Conservation (phyloP, 768 basidiomycete genomes). For the Coprinellus micaceus region DNA sequence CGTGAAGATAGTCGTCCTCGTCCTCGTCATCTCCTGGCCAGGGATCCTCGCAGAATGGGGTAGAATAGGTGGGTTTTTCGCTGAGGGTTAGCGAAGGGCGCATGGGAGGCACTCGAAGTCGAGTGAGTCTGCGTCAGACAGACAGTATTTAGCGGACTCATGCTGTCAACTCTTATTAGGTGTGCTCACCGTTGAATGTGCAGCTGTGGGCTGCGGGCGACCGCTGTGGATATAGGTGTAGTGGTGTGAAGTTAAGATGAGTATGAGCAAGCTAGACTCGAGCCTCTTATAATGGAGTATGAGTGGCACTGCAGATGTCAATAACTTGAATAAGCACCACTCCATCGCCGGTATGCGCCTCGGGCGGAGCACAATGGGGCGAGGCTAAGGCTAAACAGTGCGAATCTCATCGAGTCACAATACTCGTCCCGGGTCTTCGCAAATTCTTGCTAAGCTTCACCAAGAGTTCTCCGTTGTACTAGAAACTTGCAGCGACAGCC, state of each 20-base stretch:
- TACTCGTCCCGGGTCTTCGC: too few species aligned
- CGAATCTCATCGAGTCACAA: neutral
- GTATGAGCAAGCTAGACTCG: neutral
- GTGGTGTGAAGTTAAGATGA: neutral
- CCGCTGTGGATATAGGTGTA: neutral
- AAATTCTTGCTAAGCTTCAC: too few species aligned
- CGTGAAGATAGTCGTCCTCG: neutral
- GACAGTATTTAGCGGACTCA: neutral
- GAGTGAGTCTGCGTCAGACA: neutral
- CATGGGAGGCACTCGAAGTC: neutral
- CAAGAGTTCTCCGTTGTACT: too few species aligned
- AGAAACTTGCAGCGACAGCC: too few species aligned
- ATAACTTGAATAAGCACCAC: neutral
- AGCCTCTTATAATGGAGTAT: neutral
- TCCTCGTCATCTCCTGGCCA: slow-evolving; percentile 1
- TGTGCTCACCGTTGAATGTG: neutral
- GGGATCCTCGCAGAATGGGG: slow-evolving; percentile 6
- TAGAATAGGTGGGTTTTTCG: neutral
- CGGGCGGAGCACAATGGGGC: neutral
- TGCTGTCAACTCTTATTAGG: neutral
- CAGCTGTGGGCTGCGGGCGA: neutral
- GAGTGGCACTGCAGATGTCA: neutral
- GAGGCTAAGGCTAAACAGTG: neutral
- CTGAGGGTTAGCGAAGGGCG: slow-evolving; percentile 1
- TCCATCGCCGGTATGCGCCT: neutral